Conservation (phyloP, 257 asterid species). For the Linderniella brevidens region DNA sequence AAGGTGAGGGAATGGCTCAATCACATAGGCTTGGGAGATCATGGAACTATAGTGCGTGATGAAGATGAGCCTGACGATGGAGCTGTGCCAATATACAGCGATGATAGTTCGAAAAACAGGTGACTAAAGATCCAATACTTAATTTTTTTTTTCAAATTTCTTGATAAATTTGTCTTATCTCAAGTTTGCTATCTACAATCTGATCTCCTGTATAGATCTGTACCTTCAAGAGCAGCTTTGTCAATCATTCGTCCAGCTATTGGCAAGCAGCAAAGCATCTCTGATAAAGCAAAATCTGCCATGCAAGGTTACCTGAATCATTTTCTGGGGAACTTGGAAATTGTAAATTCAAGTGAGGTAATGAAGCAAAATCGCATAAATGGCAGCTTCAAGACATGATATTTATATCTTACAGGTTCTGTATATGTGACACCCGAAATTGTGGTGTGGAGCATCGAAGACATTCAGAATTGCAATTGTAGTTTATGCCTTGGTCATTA, state of each 20-base stretch:
- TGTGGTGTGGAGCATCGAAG: no score
- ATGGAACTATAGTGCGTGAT: constrained; percentile 51
- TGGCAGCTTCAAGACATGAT: constrained; percentile 6
- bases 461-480: no score
- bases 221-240: constrained; percentile 79
- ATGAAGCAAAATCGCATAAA: constrained; percentile 15
- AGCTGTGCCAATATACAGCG: constrained; percentile 46
- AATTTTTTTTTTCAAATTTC: constrained; percentile 6
- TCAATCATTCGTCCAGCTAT: constrained; percentile 78
- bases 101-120: constrained; percentile 53
- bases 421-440: no score
- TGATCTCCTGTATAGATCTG: constrained; percentile 34
- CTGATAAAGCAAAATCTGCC: constrained; percentile 71
- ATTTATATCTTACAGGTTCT: neutral
- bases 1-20: constrained; percentile 91
- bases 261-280: constrained; percentile 50
- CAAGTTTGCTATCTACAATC: constrained; percentile 3
- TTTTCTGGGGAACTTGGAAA: constrained; percentile 81
- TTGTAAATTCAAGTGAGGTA: constrained; percentile 80
- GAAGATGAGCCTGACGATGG: constrained; percentile 85
- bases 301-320: constrained; percentile 92
- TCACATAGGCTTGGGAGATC: constrained; percentile 68
- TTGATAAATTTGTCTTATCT: constrained; percentile 3
- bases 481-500: neutral
- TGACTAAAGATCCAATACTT: constrained; percentile 10